Conservation (phyloP, 441 rosid genomes). For the Bruguiera hainesii region DNA sequence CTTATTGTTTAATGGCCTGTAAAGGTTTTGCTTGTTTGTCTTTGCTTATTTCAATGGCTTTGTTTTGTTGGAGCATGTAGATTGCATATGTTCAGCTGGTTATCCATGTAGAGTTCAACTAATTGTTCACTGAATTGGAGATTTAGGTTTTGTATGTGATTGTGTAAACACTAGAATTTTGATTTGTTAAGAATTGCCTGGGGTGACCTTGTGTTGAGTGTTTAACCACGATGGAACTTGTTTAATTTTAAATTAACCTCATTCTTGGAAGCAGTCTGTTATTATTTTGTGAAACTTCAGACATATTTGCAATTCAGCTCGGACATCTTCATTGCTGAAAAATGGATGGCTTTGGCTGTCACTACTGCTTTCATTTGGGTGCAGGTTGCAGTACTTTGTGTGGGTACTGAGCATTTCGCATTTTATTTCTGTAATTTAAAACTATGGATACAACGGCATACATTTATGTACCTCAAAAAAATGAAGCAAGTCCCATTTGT, state of each 20-base stretch:
- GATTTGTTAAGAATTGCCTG: not conserved
- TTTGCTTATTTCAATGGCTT: conserved; percentile 5
- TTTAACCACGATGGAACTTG: not conserved
- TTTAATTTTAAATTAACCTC: not conserved
- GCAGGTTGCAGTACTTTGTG: too few relatives aligned
- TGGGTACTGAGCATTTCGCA: too few relatives aligned
- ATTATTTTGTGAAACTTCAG: too few relatives aligned
- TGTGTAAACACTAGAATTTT: not conserved
- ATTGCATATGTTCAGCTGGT: not conserved
- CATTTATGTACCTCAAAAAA: too few relatives aligned
- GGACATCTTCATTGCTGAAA: too few relatives aligned
- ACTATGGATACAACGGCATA: too few relatives aligned
- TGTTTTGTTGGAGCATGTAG: not conserved
- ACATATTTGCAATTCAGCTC: too few relatives aligned
- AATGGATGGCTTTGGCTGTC: too few relatives aligned
- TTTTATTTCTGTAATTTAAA: too few relatives aligned
- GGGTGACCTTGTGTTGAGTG: not conserved
- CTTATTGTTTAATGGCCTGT: not conserved
- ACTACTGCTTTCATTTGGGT: too few relatives aligned
- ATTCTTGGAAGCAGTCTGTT: too few relatives aligned
- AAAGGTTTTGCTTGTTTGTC: not conserved
- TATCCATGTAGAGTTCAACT: not conserved
- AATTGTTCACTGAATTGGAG: not conserved
- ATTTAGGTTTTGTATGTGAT: not conserved
- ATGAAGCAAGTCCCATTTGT: too few relatives aligned